Conservation (phyloP, 352 stramenopile species). For the Phytophthora macrochlamydospora region DNA sequence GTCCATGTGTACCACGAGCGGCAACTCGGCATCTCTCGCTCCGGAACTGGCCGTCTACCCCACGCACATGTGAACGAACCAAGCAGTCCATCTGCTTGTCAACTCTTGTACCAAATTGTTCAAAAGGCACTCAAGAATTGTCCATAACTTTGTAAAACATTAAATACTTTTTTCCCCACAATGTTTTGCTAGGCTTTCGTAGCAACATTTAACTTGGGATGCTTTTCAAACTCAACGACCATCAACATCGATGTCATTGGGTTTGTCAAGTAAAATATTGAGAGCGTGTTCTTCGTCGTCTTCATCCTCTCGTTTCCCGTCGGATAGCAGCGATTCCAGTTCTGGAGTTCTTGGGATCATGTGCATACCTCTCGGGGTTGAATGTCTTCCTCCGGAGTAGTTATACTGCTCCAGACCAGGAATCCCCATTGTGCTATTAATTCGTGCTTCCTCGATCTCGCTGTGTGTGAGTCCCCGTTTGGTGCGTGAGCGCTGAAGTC, state of each 20-base stretch:
- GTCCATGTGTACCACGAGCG: conserved; percentile 17
- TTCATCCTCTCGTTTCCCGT: neutral
- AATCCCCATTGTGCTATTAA: conserved; percentile 26
- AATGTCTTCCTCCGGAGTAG: neutral
- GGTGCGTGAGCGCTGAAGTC: conserved; percentile 17
- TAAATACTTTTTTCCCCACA: conserved; percentile 17
- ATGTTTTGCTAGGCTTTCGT: too few species aligned
- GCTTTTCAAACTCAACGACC: too few species aligned
- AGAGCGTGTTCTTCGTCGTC: neutral
- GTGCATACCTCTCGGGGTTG: neutral
- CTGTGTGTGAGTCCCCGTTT: conserved; percentile 10
- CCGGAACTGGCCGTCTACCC: conserved; percentile 23
- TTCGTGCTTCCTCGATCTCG: conserved; percentile 20
- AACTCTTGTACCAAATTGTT: conserved; percentile 36
- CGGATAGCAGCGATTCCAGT: neutral
- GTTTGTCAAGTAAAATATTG: neutral
- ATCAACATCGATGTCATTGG: too few species aligned
- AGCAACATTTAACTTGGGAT: too few species aligned
- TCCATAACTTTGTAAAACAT: conserved; percentile 19
- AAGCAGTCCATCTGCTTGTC: neutral
- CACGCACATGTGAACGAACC: conserved; percentile 26
- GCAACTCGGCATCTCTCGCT: conserved; percentile 12
- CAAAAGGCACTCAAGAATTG: conserved; percentile 25
- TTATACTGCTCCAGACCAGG: conserved; percentile 19
- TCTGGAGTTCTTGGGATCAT: neutral